These are phyloP conservation scores for Chaetoceros muelleri DNA, from an alignment of 108 stramenopile species.

Conservation along the genomic window DNA sequence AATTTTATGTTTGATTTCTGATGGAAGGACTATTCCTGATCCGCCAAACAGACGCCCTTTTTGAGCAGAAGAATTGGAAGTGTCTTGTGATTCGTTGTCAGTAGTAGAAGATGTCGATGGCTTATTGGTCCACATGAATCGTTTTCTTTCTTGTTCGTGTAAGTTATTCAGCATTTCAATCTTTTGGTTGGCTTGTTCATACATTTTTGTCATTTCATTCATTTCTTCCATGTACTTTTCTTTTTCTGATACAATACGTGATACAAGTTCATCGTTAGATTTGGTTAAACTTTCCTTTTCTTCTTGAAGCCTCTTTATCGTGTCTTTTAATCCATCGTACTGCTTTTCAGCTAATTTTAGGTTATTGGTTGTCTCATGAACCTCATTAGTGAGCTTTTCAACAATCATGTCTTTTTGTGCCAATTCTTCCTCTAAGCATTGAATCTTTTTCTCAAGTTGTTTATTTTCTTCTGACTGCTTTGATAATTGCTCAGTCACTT, in stretches of 20 bases:
- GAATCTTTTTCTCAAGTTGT: constrained; percentile 39
- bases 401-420: constrained; percentile 34
- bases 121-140: constrained; percentile 7
- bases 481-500: constrained; percentile 34
- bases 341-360: constrained; percentile 70
- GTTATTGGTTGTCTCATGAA: constrained; percentile 45
- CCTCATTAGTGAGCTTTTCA: constrained; percentile 41
- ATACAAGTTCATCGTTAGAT: constrained; percentile 40
- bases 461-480: constrained; percentile 29
- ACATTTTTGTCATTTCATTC: constrained; percentile 59
- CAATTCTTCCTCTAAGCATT: constrained; percentile 31
- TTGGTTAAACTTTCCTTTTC: constrained; percentile 61
- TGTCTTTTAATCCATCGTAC: constrained; percentile 67
- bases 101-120: background rate
- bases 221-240: constrained; percentile 54
- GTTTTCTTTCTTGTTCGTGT: constrained; percentile 28
- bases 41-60: constrained; percentile 33
- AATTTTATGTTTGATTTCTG: constrained; percentile 38
- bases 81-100: constrained; percentile 5
- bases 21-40: constrained; percentile 42
- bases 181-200: constrained; percentile 55
- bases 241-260: constrained; percentile 52
- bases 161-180: constrained; percentile 38
- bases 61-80: constrained; percentile 1
- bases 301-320: constrained; percentile 55